Evolutionary conservation across 2,329 filamentous ascomycete genomes (phyloP).

Genomic region (Alternaria tenuissima): DNA sequence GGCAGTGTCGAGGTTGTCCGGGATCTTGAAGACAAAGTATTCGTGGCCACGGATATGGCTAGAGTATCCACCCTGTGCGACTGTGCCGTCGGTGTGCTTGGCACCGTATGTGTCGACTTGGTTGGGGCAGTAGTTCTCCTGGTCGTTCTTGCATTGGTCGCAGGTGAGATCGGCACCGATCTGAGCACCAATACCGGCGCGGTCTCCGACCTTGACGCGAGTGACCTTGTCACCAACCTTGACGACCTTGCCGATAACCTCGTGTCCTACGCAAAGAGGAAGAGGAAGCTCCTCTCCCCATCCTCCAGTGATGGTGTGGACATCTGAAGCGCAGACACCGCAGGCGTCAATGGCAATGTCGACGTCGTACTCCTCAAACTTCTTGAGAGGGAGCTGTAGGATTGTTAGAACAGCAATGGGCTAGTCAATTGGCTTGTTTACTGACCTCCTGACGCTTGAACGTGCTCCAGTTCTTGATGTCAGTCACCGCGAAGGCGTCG

Average conservation of each 20-base stretch:
- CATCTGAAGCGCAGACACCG: constrained; percentile 59
- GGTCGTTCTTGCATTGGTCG: constrained; percentile 60
- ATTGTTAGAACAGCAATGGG: constrained; percentile 19
- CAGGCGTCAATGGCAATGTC: constrained; percentile 81
- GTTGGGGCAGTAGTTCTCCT: constrained; percentile 64
- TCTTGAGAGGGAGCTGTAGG: constrained; percentile 77
- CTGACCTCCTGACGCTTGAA: constrained; percentile 66
- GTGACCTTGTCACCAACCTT: constrained; percentile 61
- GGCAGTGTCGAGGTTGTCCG: constrained; percentile 68
- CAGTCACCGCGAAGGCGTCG: constrained; percentile 58
- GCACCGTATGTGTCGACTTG: constrained; percentile 60
- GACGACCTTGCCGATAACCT: constrained; percentile 60
- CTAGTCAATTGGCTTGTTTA: not conserved
- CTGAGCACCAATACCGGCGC: constrained; percentile 62
- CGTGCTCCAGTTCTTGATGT: constrained; percentile 68
- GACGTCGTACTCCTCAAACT: constrained; percentile 85
- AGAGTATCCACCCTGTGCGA: constrained; percentile 72
- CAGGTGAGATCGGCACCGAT: constrained; percentile 60
- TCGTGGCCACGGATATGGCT: constrained; percentile 77
- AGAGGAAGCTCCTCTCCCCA: constrained; percentile 70
- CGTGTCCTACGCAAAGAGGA: constrained; percentile 73
- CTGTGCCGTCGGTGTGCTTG: constrained; percentile 64
- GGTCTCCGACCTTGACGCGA: constrained; percentile 56
- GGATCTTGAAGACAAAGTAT: constrained; percentile 79
- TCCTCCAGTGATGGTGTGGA: constrained; percentile 62